Base-by-base conservation (phyloP, 768 basidiomycete species). In the Hericium erinaceus region DNA sequence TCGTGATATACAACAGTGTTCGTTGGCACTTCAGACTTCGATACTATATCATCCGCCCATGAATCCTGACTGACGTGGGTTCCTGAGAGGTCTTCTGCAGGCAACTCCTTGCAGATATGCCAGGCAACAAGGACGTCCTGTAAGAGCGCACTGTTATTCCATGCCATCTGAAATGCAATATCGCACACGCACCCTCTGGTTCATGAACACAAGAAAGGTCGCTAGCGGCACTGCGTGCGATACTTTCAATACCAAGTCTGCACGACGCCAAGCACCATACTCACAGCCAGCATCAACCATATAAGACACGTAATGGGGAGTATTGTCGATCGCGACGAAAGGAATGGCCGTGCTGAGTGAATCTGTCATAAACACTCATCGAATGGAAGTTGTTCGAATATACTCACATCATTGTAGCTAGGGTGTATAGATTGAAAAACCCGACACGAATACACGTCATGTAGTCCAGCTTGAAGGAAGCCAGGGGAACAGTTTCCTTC, bases 241-340 rank as follows among this genome's bases (percentile, higher is more conserved):
- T 33, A 6, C 33, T 33, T 33, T 40, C 49, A 18, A 9, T 22
- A 33, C 50, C 49, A 56, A 57, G 54, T 56, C 6, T 52, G 64
- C 20, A 13, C 9, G 39, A 7, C 11, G 46, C 15, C n/a, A 4
- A 28, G 16, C 11, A 12, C 51, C 46, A 20, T 2, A 61, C 79
- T 64, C 58, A 83, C 81, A 60, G 13, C 76, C 70, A 33, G 82
- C 81, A 54, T 78, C 77, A 13, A 79, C 66, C 70, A 82, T 73
- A 62, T 76, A 78, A 38, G 75, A 63, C 18, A 74, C 75, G 3
- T 69, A 60, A 18, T 64, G 68, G 18, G 5, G 48, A 10, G 2
- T 4, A 10, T 1, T 11, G 24, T 51, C 24, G 2, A 16, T 28
- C 11, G 10, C 28, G 44, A 46, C 22, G 20, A 51, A 51, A 20